phyloP scores from a whole-genome alignment of 2,329 filamentous ascomycete species.

The Huntiella savannae region DNA sequence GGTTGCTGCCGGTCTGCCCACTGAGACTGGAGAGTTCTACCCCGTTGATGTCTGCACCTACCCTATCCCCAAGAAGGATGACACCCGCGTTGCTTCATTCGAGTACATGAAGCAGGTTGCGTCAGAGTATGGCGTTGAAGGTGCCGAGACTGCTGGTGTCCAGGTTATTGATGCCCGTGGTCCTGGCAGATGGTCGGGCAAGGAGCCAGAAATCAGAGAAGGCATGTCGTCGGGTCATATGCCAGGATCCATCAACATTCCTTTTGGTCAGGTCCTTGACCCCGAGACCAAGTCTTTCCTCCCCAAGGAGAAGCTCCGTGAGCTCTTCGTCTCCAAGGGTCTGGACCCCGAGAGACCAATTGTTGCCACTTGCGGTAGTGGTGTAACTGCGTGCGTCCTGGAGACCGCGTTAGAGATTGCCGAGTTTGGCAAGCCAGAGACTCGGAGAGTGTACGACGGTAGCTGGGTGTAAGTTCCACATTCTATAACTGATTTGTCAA shows the following conservation, averaged over 20 bases:
- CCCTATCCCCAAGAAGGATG: conserved; percentile 41
- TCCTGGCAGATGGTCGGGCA: conserved; percentile 60
- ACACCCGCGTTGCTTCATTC: conserved; percentile 54
- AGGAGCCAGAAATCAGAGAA: conserved; percentile 67
- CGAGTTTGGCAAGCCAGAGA: conserved; percentile 46
- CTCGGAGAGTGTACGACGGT: conserved; percentile 73
- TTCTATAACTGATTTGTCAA: background rate
- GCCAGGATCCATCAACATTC: conserved; percentile 68
- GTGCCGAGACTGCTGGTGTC: conserved; percentile 58
- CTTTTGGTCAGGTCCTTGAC: conserved; percentile 64
- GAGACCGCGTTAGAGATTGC: conserved; percentile 73
- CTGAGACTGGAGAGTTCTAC: conserved; percentile 60
- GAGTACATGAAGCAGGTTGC: conserved; percentile 67
- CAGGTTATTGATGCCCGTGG: conserved; percentile 82
- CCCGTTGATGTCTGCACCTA: conserved; percentile 46
- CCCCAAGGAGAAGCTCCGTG: conserved; percentile 48
- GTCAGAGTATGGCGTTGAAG: conserved; percentile 61
- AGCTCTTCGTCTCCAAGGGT: conserved; percentile 62
- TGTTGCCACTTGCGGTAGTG: conserved; percentile 78
- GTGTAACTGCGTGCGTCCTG: conserved; percentile 79
- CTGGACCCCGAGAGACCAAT: conserved; percentile 65
- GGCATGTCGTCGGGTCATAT: conserved; percentile 83
- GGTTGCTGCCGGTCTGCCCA: conserved; percentile 66
- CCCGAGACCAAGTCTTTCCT: conserved; percentile 65
- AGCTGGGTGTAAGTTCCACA: conserved; percentile 73